Conservation (phyloP, 495 filamentous ascomycete genomes). For the Oidiodendron maius region DNA sequence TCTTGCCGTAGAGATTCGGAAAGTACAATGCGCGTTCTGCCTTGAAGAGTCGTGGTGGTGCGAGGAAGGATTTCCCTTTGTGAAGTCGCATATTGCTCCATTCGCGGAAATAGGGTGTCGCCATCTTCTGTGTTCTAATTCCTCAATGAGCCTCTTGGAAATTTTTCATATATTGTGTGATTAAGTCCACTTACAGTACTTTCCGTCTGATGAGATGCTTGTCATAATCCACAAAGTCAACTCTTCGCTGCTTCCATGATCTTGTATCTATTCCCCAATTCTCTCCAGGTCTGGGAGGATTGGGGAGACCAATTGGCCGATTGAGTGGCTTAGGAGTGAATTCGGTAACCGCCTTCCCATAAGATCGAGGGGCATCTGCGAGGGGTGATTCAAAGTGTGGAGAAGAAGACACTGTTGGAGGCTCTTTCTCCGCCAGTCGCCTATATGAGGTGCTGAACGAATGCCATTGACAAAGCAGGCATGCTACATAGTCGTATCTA, state of each 20-base stretch:
- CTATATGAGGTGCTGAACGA: constrained; percentile 38
- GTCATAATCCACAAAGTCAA: constrained; percentile 80
- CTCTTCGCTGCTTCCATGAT: constrained; percentile 58
- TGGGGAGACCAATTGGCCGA: constrained; percentile 72
- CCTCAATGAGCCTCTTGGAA: too few relatives aligned
- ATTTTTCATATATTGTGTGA: too few relatives aligned
- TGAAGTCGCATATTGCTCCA: constrained; percentile 75
- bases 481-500: constrained; percentile 22
- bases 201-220: constrained; percentile 69
- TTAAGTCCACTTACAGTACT: constrained; percentile 63
- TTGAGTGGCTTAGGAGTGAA: constrained; percentile 65
- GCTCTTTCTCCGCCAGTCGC: constrained; percentile 27
- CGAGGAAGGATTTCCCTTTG: constrained; percentile 83
- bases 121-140: constrained; percentile 51
- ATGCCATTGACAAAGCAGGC: constrained; percentile 42
- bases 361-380: constrained; percentile 42
- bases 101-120: constrained; percentile 88
- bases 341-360: constrained; percentile 49
- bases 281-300: constrained; percentile 68
- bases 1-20: constrained; percentile 81
- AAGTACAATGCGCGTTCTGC: constrained; percentile 77
- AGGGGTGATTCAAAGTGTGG: constrained; percentile 25
- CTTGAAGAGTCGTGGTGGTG: constrained; percentile 71
- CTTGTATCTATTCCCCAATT: constrained; percentile 73
- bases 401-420: constrained; percentile 2